Base-by-base conservation (phyloP, 2,329 filamentous ascomycete genomes). In the Emergomyces orientalis region DNA sequence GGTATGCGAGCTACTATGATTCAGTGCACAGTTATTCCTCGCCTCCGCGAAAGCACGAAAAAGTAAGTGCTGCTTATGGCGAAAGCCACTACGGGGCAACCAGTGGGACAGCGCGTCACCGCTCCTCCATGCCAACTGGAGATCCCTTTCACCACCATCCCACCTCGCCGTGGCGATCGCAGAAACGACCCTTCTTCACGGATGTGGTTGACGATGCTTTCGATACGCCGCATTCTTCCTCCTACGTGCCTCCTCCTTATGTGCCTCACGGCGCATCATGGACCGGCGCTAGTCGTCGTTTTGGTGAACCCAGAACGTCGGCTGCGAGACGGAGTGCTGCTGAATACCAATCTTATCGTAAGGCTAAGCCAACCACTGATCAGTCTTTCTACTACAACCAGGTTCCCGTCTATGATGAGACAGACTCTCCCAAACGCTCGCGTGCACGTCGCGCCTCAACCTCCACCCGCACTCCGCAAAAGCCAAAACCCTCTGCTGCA, bases 21-120 rank as follows among this genome's bases (percentile, higher is more conserved):
- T 65, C 73, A 60, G 74, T 74, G 69, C 76, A 76, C 71, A 74
- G 80, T 74, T 75, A 82, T 79, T 74, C 79, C 78, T 74, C 80
- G 66, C 77, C 78, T 76, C 78, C 82, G 76, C 77, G 74, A 72
- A 79, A 78, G 73, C 80, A 82, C 75, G 83, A 86, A 77, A 82
- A 84, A 86, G 85, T 87, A 86, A 87, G 85, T 87, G 81, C 80
- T 80, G 81, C 78, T 77, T 75, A 72, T 72, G 75, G 75, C 73
- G 75, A 71, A 49, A 52, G 59, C 47, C 43, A 55, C 25, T 55
- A 45, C 47, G 30, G 49, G 4, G 43, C 37, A 8, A 51, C 58
- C 27, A 51, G 47, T 22, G 17, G 47, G 43, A 45, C 39, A 27
- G 59, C 49, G 72, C 72, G 75, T 75, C 80, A 80, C 72, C 77